Evolutionary conservation across 1,139 yeast genomes (phyloP).

Genomic region (Suhomyces yuchorum): DNA sequence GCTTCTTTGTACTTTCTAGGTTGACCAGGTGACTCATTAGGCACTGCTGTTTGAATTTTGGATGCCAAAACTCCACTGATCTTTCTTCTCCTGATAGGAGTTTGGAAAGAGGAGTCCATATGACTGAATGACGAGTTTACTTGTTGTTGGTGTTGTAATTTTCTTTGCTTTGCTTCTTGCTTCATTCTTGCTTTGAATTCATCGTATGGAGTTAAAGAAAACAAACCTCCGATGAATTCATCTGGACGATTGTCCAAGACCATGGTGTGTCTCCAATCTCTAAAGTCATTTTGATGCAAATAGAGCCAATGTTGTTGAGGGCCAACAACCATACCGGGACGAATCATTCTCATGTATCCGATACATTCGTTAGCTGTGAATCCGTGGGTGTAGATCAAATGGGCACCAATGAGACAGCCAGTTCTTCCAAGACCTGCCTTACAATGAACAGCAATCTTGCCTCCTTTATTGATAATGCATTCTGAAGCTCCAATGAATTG

Average conservation of each 20-base stretch:
- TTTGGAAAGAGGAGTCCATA: slow-evolving; percentile 54
- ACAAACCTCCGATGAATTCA: slow-evolving; percentile 73
- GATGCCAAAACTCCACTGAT: slow-evolving; percentile 71
- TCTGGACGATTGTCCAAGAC: slow-evolving; percentile 73
- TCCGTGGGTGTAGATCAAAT: slow-evolving; percentile 91
- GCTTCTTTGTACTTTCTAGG: slow-evolving; percentile 72
- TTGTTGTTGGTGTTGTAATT: slow-evolving; percentile 36
- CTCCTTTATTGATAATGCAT: slow-evolving; percentile 78
- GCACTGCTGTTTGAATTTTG: slow-evolving; percentile 75
- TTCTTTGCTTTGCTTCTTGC: slow-evolving; percentile 48
- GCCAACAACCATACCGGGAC: slow-evolving; percentile 99
- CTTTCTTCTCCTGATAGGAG: slow-evolving; percentile 74
- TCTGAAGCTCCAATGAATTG: slow-evolving; percentile 95
- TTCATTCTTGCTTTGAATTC: slow-evolving; percentile 52
- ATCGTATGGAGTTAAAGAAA: slow-evolving; percentile 65
- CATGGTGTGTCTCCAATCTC: slow-evolving; percentile 97
- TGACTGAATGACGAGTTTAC: slow-evolving; percentile 33
- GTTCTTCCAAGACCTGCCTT: slow-evolving; percentile 98
- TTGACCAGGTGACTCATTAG: slow-evolving; percentile 93
- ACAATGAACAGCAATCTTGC: slow-evolving; percentile 96
- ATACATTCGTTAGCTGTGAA: slow-evolving; percentile 97
- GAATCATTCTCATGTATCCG: slow-evolving; percentile 90
- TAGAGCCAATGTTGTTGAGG: slow-evolving; percentile 99
- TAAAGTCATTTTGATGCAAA: slow-evolving; percentile 90
- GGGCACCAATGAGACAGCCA: slow-evolving; percentile 97